phyloP scores from a whole-genome alignment of 352 stramenopile species.

The Blastocystis sp. region DNA sequence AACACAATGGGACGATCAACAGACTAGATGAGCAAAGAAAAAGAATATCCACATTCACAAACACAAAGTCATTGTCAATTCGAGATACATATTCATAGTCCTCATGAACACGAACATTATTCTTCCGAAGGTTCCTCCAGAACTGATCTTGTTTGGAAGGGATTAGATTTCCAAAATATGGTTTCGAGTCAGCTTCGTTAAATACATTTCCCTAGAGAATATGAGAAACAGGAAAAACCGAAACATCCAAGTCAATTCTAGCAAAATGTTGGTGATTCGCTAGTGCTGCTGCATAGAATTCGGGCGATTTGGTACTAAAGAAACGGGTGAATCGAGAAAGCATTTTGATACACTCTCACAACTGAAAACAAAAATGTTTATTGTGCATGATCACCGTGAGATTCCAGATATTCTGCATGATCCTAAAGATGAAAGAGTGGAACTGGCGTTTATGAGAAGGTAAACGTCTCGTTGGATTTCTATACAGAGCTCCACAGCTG shows the following conservation, averaged over 20 bases:
- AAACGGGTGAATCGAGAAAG: not conserved
- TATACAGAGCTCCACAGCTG: slow-evolving; percentile 18
- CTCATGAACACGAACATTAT: not conserved
- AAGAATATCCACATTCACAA: not conserved
- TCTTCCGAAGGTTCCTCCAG: slow-evolving; percentile 26
- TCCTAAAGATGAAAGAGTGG: slow-evolving; percentile 17
- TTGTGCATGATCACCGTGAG: slow-evolving; percentile 30
- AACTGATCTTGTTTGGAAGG: not conserved
- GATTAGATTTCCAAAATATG: not conserved
- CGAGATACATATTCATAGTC: slow-evolving; percentile 16
- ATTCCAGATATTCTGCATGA: slow-evolving; percentile 23
- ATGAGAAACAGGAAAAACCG: not conserved
- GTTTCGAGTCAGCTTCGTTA: not conserved
- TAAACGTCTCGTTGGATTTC: not conserved
- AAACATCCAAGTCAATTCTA: not conserved
- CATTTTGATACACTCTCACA: not conserved
- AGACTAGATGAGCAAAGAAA: not conserved
- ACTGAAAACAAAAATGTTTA: not conserved
- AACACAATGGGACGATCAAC: not conserved
- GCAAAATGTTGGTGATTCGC: slow-evolving; percentile 23
- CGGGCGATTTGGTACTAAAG: not conserved
- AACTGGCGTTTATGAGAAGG: slow-evolving; percentile 8
- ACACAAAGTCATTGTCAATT: slow-evolving; percentile 21
- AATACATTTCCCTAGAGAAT: not conserved
- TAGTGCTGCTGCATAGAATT: not conserved